Evolutionary conservation across 2,329 filamentous ascomycete species (phyloP).

Genomic region (Phaeosphaeriaceae sp.): DNA sequence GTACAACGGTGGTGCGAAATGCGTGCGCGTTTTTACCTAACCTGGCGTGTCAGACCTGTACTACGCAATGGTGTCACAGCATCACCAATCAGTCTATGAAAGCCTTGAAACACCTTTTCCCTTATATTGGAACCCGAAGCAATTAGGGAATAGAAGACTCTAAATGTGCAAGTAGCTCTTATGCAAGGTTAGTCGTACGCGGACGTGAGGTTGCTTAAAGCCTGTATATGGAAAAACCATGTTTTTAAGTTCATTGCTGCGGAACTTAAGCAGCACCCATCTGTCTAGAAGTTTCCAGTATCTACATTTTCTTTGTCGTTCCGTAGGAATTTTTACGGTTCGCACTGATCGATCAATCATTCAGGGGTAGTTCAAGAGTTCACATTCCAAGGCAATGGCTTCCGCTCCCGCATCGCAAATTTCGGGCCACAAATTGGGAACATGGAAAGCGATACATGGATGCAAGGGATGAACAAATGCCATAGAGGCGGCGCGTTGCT

Average conservation of each 20-base stretch:
- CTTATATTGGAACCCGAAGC: constrained; percentile 27
- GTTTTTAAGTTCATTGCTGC: constrained; percentile 13
- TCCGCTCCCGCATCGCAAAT: not conserved
- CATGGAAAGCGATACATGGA: constrained; percentile 37
- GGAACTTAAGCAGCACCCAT: constrained; percentile 7
- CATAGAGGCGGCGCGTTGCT: constrained; percentile 16
- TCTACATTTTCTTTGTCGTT: not conserved
- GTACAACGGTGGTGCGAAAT: constrained; percentile 9
- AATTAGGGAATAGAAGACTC: constrained; percentile 6
- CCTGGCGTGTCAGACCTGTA: constrained; percentile 15
- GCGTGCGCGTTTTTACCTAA: constrained; percentile 32
- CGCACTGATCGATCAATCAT: too few relatives aligned
- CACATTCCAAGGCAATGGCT: constrained; percentile 7
- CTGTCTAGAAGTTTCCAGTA: too few relatives aligned
- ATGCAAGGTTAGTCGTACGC: constrained; percentile 42
- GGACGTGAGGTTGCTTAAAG: constrained; percentile 6
- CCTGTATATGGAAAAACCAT: constrained; percentile 14
- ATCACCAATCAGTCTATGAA: constrained; percentile 3
- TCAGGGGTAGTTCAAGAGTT: not conserved
- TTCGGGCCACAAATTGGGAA: not conserved
- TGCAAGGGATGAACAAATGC: constrained; percentile 40
- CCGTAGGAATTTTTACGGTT: too few relatives aligned
- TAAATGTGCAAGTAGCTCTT: constrained; percentile 13
- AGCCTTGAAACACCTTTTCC: constrained; percentile 31
- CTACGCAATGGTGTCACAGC: constrained; percentile 7